These are phyloP conservation scores for Exophiala oligosperma DNA, from an alignment of 2,329 filamentous ascomycete species.

Conservation along the genomic window DNA sequence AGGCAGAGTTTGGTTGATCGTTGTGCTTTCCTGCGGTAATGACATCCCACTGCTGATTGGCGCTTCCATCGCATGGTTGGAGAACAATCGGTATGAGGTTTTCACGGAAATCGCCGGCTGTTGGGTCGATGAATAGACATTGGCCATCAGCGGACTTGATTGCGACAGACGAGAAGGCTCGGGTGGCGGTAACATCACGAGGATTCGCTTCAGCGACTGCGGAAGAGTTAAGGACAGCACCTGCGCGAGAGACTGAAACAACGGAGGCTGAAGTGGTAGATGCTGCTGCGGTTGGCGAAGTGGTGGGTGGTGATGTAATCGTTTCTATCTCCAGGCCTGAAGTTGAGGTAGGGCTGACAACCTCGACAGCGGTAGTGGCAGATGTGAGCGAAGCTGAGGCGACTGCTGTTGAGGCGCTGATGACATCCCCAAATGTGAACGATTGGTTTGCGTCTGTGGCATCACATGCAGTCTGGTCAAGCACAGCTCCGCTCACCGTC, in stretches of 20 bases:
- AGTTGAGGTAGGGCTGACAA: not conserved
- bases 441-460: constrained; percentile 12
- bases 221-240: constrained; percentile 14
- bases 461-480: constrained; percentile 19
- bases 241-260: constrained; percentile 17
- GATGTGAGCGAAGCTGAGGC: not conserved
- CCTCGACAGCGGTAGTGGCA: not conserved
- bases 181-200: constrained; percentile 13
- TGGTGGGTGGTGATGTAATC: not conserved
- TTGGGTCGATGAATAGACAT: constrained; percentile 17
- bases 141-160: constrained; percentile 15
- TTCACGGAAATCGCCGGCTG: constrained; percentile 19
- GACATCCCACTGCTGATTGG: constrained; percentile 14
- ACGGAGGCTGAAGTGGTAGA: constrained; percentile 3
- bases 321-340: not conserved
- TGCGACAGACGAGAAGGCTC: constrained; percentile 13
- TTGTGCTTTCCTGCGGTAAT: constrained; percentile 16
- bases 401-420: not conserved
- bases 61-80: constrained; percentile 9
- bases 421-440: constrained; percentile 14
- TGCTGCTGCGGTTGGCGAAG: not conserved
- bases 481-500: constrained; percentile 11
- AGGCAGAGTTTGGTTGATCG: constrained; percentile 10
- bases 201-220: constrained; percentile 17
- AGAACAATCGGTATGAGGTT: constrained; percentile 18